These are phyloP conservation scores for Trypanosoma lewisi DNA, from an alignment of 208 protist genomes.

Conservation along the genomic window DNA sequence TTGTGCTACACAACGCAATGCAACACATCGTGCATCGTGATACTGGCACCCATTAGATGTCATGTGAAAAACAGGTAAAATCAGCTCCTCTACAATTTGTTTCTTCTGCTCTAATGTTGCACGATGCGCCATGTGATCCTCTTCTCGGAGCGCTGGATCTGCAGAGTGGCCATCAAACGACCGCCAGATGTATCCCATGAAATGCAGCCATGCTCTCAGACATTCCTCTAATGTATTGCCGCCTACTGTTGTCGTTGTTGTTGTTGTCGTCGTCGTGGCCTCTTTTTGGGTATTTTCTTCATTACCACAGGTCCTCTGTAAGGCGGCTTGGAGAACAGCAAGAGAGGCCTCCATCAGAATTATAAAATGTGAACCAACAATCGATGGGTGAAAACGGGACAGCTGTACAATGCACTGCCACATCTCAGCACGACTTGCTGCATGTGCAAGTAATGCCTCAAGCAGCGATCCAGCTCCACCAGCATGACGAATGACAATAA, in stretches of 20 bases:
- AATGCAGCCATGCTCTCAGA: slow-evolving; percentile 75
- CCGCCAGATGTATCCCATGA: slow-evolving; percentile 83
- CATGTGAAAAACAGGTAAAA: slow-evolving; percentile 42
- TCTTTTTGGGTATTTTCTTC: not conserved
- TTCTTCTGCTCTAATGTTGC: slow-evolving; percentile 53
- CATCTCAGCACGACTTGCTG: slow-evolving; percentile 49
- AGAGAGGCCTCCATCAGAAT: slow-evolving; percentile 40
- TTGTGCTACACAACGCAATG: slow-evolving; percentile 76
- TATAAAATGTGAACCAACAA: slow-evolving; percentile 55
- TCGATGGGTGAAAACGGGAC: slow-evolving; percentile 54
- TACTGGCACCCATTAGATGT: not conserved
- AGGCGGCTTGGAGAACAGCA: slow-evolving; percentile 29
- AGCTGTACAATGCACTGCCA: slow-evolving; percentile 77
- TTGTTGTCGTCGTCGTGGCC: not conserved
- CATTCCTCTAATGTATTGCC: slow-evolving; percentile 56
- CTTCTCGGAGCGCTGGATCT: slow-evolving; percentile 47
- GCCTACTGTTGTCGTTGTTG: not conserved
- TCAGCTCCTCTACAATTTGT: slow-evolving; percentile 35
- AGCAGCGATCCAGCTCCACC: slow-evolving; percentile 22
- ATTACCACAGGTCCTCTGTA: too few species aligned
- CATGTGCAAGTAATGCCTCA: slow-evolving; percentile 49
- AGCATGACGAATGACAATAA: slow-evolving; percentile 24
- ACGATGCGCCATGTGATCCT: slow-evolving; percentile 28
- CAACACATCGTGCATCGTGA: slow-evolving; percentile 39
- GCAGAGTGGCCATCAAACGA: slow-evolving; percentile 74